These are phyloP conservation scores for Kodamaea lidongshanica DNA, from an alignment of 805 yeast species.

Conservation along the genomic window DNA sequence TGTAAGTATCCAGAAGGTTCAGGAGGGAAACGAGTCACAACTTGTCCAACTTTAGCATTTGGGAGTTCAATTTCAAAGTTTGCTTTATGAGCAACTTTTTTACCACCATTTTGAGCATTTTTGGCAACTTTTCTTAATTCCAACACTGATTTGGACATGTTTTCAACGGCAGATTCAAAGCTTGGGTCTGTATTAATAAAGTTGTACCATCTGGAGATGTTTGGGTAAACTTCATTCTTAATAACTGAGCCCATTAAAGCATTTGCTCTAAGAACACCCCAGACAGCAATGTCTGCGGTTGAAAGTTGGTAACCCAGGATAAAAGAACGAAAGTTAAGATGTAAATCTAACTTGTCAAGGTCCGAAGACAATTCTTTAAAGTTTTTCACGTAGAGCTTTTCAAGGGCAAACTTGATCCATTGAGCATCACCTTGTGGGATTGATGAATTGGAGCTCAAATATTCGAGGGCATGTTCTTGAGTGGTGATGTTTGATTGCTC, in stretches of 20 bases:
- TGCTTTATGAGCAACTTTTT: conserved; percentile 88
- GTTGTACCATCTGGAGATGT: conserved; percentile 90
- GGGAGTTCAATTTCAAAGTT: conserved; percentile 89
- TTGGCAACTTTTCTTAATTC: conserved; percentile 71
- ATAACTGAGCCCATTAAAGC: conserved; percentile 88
- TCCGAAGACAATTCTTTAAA: conserved; percentile 77
- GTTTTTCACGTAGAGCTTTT: conserved; percentile 71
- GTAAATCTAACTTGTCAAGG: conserved; percentile 75
- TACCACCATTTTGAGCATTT: conserved; percentile 27
- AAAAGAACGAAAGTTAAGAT: conserved; percentile 79
- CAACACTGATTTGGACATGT: conserved; percentile 58
- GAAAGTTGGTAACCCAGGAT: conserved; percentile 61
- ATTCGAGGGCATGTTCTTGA: conserved; percentile 41
- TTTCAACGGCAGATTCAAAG: conserved; percentile 66
- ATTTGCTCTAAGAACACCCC: conserved; percentile 94
- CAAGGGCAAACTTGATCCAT: conserved; percentile 65
- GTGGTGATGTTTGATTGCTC: conserved; percentile 40
- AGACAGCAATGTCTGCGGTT: conserved; percentile 76
- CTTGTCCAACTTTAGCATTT: conserved; percentile 89
- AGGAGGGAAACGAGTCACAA: conserved; percentile 98
- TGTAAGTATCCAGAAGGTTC: conserved; percentile 99
- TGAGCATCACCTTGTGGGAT: conserved; percentile 12
- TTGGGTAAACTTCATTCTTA: conserved; percentile 76
- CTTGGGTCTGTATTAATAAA: conserved; percentile 60
- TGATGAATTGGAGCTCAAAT: no score